Evolutionary conservation across 495 filamentous ascomycete genomes (phyloP).

Genomic region (Hypoxylon cercidicola): DNA sequence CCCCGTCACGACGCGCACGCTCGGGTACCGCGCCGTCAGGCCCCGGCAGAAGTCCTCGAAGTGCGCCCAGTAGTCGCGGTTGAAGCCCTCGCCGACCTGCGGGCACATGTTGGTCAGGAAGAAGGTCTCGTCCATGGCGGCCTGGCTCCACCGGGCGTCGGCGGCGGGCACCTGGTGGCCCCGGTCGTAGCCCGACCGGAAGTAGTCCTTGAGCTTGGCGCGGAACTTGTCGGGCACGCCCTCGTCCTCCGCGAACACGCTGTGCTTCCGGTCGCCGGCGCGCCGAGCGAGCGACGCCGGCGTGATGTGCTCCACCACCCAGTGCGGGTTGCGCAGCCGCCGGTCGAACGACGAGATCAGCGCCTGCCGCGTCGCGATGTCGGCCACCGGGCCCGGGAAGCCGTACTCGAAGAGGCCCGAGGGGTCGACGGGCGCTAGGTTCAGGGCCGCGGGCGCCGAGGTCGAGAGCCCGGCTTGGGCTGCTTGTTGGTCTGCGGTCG

Average conservation of each 20-base stretch:
- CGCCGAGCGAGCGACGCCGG: constrained; percentile 78
- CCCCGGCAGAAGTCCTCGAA: constrained; percentile 96
- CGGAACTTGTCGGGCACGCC: constrained; percentile 86
- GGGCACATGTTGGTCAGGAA: constrained; percentile 95
- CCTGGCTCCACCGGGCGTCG: constrained; percentile 94
- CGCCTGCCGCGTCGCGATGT: constrained; percentile 77
- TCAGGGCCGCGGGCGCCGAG: constrained; percentile 48
- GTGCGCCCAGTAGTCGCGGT: constrained; percentile 98
- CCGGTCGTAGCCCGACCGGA: constrained; percentile 93
- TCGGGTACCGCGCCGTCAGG: constrained; percentile 81
- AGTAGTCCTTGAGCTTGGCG: constrained; percentile 90
- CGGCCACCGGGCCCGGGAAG: constrained; percentile 89
- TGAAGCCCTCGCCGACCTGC: constrained; percentile 97
- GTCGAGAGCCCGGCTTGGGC: constrained; percentile 33
- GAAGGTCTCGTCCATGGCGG: constrained; percentile 95
- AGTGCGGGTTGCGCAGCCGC: constrained; percentile 88
- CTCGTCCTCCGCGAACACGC: constrained; percentile 82
- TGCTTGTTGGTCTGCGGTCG: constrained; percentile 46
- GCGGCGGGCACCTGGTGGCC: constrained; percentile 97
- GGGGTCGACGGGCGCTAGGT: constrained; percentile 75
- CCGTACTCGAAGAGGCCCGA: constrained; percentile 94
- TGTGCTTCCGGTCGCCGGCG: constrained; percentile 85
- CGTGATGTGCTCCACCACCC: constrained; percentile 98
- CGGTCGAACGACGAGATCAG: constrained; percentile 91
- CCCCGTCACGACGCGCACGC: constrained; percentile 90